Evolutionary conservation across 2,329 filamentous ascomycete species (phyloP), one percentile per base, ranked within the genome.

Genomic region (Aspergillus hortae): DNA sequence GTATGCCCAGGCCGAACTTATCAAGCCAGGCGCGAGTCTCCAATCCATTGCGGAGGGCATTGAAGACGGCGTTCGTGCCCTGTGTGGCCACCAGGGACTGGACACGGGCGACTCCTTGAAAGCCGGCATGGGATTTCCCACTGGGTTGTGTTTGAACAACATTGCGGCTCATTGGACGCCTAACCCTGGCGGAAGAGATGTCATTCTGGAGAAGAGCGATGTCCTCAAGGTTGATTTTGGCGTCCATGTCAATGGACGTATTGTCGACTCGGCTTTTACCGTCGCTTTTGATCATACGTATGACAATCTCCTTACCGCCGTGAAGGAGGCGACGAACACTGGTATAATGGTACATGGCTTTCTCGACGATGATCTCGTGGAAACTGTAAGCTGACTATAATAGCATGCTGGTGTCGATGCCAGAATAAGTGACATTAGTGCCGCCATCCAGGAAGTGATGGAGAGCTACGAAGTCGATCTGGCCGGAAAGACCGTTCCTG

Each of bases 211-310:
- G 65, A 70, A 86, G 55, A 80, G 83, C 56, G 89, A 95, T 66
- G 88, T 95, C 33, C 81, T 92, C 80, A 92, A 90, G 71, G 85
- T 92, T 6, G 88, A 92, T 64, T 89, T 91, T 63, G 88, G 89
- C 45, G 88, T 92, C 27, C 89, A 92, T 67, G 80, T 92, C 63
- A 89, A 88, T 64, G 89, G 89, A 4, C 80, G 84, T 59, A 92
- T 92, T 65, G 87, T 92, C 52, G 88, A 92, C 74, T 88, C 84
- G 58, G 89, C 89, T 5, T 92, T 91, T 67, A 92, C 89, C 9
- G 78, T 92, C 71, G 79, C 87, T 0, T 92, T 89, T 65, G 86
- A 92, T 62, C 83, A 81, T 21, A 81, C 80, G 58, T 92, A 90
- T 69, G 87, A 92, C 69, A 86, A 86, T 64, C 77, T 92, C 25